Evolutionary conservation across 495 filamentous ascomycete genomes (phyloP).

Genomic region (Umbilicaria muhlenbergii): DNA sequence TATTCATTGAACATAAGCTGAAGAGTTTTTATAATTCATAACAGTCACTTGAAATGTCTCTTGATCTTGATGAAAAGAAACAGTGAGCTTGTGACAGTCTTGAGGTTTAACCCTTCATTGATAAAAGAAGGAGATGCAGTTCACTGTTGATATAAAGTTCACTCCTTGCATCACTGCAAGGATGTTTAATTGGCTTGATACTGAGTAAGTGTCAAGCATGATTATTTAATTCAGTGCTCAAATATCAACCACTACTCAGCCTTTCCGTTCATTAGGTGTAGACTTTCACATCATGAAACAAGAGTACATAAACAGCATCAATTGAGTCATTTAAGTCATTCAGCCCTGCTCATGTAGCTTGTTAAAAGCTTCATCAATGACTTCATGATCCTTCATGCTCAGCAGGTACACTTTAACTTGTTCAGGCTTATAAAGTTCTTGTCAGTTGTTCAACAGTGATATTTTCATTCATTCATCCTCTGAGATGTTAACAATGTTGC

Average conservation of each 20-base stretch:
- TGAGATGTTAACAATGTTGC: no score
- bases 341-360: slow-evolving; percentile 6
- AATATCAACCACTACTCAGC: not conserved
- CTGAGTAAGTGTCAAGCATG: not conserved
- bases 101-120: not conserved
- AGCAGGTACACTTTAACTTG: no score
- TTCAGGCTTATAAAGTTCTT: no score
- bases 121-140: not conserved
- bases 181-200: slow-evolving; percentile 3
- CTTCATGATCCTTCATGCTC: not conserved
- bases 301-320: not conserved
- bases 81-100: not conserved
- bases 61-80: not conserved
- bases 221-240: slow-evolving; percentile 2
- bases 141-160: not conserved
- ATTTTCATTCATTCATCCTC: no score
- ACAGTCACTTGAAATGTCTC: not conserved
- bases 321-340: not conserved
- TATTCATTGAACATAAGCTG: not conserved
- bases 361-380: slow-evolving; percentile 8
- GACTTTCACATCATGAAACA: slow-evolving; percentile 7
- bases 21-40: not conserved
- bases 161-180: not conserved
- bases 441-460: no score
- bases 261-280: not conserved